Percentiles rank a stretch among this genome's conserved stretches.
These are phyloP conservation scores for Wallacemonas collosoma DNA, from an alignment of 208 protist genomes.

Conservation along the genomic window DNA sequence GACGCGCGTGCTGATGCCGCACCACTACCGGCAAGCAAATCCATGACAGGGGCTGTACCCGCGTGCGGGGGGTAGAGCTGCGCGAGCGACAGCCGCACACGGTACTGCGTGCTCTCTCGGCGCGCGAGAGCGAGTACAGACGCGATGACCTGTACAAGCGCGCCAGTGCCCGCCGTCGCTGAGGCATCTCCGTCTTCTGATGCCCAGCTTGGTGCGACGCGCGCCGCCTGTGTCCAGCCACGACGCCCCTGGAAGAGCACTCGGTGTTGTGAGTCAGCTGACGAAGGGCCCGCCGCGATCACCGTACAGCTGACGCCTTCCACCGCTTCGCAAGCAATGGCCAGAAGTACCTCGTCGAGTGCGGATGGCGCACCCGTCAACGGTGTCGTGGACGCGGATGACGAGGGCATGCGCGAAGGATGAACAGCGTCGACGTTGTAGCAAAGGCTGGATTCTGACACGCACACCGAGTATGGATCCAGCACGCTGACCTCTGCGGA, in stretches of 20 bases:
- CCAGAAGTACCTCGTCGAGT: constrained; percentile 1
- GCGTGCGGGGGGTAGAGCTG: constrained; percentile 1
- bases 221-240: no score
- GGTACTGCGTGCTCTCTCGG: neutral
- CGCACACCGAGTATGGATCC: constrained; percentile 3
- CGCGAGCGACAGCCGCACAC: constrained; percentile 6
- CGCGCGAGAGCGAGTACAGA: neutral
- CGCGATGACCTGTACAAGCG: neutral
- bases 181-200: neutral
- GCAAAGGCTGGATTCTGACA: neutral
- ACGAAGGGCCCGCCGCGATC: neutral
- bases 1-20: no score
- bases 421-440: constrained; percentile 10
- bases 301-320: neutral
- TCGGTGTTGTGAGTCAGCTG: neutral
- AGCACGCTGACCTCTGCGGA: neutral
- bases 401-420: neutral
- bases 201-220: no score
- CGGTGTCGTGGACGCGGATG: neutral
- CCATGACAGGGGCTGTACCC: neutral
- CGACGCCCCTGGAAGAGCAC: neutral
- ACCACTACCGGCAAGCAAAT: neutral
- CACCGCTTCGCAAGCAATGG: neutral
- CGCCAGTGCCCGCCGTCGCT: neutral
- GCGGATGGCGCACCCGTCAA: neutral